A percentile compares a stretch with the other conserved stretches of the same genome.
These are phyloP conservation scores for Metarhizium sp. DNA, from an alignment of 2,329 filamentous ascomycete species.

Conservation along the genomic window DNA sequence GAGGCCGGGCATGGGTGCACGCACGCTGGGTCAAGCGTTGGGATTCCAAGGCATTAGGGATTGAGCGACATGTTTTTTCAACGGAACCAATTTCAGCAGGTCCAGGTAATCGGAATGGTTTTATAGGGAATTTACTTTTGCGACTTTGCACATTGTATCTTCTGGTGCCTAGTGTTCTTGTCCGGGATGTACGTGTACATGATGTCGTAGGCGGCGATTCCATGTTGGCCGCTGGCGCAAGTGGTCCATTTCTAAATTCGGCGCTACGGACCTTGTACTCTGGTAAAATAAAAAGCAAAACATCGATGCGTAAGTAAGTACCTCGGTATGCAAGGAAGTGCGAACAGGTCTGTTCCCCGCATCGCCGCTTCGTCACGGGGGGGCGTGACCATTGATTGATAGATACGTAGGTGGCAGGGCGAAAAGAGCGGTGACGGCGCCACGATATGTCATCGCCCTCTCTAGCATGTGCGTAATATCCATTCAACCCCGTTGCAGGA, in stretches of 20 bases:
- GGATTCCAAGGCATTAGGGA: background rate
- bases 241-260: too few species aligned
- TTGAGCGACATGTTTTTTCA: background rate
- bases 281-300: background rate
- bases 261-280: too few species aligned
- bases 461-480: too few species aligned
- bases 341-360: background rate
- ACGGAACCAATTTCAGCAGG: background rate
- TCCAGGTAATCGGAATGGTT: background rate
- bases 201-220: too few species aligned
- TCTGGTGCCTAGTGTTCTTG: too few species aligned
- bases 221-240: too few species aligned
- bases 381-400: too few species aligned
- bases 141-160: too few species aligned
- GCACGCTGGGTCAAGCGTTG: background rate
- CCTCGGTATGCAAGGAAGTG: background rate
- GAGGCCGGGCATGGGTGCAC: background rate
- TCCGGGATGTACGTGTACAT: too few species aligned
- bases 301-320: too few species aligned
- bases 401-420: background rate
- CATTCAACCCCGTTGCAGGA: too few species aligned
- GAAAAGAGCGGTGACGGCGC: background rate
- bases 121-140: too few species aligned
- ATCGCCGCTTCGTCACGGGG: constrained; percentile 2
- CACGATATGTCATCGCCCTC: background rate